phyloP scores from a whole-genome alignment of 805 yeast species.

The Spathaspora sp. region DNA sequence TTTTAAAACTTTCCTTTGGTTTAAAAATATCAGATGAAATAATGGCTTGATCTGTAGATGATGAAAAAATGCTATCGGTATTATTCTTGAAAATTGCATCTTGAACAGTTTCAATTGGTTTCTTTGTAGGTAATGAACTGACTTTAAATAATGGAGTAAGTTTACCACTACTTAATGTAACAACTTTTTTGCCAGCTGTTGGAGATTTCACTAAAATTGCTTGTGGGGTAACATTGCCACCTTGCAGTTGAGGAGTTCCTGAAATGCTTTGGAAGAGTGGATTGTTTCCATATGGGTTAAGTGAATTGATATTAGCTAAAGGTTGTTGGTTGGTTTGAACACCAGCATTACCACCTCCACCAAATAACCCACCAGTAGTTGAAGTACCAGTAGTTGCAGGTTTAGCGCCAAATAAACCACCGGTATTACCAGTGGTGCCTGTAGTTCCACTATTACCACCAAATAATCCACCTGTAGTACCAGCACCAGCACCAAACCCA shows the following conservation, averaged over 20 bases:
- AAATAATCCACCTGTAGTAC: constrained; percentile 17
- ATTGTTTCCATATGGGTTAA: constrained; percentile 75
- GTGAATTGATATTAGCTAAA: constrained; percentile 27
- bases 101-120: constrained; percentile 7
- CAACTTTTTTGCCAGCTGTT: constrained; percentile 46
- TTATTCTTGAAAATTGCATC: constrained; percentile 7
- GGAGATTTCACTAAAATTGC: constrained; percentile 23
- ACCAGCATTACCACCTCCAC: constrained; percentile 4
- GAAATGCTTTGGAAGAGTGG: constrained; percentile 56
- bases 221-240: constrained; percentile 13
- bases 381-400: constrained; percentile 20
- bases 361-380: constrained; percentile 15
- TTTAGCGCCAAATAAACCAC: constrained; percentile 19
- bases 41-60: constrained; percentile 63
- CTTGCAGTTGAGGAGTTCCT: constrained; percentile 16
- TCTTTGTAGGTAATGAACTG: constrained; percentile 15
- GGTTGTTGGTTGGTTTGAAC: constrained; percentile 19
- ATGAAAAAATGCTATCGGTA: constrained; percentile 25
- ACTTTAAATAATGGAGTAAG: constrained; percentile 50
- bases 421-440: constrained; percentile 13
- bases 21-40: constrained; percentile 68
- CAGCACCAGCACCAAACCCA: constrained; percentile 10
- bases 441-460: constrained; percentile 6
- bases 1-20: constrained; percentile 53
- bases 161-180: constrained; percentile 58